Evolutionary conservation across 495 filamentous ascomycete genomes (phyloP).

Genomic region (Podospora anserina): DNA sequence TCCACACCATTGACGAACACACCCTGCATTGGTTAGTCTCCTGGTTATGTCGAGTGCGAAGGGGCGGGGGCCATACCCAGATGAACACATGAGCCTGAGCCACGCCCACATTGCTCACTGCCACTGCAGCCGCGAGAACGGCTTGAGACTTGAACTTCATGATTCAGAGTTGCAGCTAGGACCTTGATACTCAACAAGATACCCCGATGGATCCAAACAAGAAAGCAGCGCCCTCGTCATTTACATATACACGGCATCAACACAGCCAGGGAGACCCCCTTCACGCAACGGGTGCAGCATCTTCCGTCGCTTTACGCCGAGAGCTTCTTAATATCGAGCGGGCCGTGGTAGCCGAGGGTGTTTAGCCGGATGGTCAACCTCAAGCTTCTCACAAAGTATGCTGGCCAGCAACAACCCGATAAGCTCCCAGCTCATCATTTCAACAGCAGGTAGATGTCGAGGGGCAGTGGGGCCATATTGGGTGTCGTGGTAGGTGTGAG

Average conservation of each 20-base stretch:
- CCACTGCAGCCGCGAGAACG: background rate
- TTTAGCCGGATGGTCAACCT: conserved; percentile 6
- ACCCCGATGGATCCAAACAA: too few species aligned
- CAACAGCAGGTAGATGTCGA: background rate
- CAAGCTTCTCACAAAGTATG: background rate
- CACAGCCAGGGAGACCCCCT: background rate
- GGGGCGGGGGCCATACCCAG: background rate
- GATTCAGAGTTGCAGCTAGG: background rate
- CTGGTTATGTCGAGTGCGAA: background rate
- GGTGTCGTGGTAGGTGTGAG: background rate
- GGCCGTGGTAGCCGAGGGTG: conserved; percentile 5
- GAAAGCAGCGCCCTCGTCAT: background rate
- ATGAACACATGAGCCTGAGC: conserved; percentile 2
- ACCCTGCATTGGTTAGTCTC: conserved; percentile 21
- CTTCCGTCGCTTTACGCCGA: conserved; percentile 5
- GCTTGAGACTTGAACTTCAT: background rate
- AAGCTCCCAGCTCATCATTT: background rate
- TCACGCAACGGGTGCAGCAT: background rate
- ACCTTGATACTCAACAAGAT: background rate
- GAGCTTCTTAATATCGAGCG: conserved; percentile 2
- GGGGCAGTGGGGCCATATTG: background rate
- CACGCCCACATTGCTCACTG: background rate
- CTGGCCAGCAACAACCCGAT: background rate
- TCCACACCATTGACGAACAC: conserved; percentile 47
- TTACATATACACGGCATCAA: background rate